Base-by-base conservation (phyloP, 352 stramenopile genomes). In the Pythium coloratum region DNA sequence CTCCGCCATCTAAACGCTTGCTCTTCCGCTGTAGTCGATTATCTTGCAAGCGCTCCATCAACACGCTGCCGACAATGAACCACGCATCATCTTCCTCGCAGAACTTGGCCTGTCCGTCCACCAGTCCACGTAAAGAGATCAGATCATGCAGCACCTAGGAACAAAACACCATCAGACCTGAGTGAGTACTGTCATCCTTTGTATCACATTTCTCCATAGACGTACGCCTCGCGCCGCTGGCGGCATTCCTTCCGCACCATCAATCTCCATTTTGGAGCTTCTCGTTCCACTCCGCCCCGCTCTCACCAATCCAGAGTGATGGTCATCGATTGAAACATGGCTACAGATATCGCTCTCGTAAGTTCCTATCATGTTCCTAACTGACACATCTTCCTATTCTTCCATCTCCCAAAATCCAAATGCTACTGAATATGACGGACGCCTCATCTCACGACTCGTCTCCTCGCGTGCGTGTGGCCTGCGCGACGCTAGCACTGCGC, bases 401-500 rank as follows among this genome's bases (percentile, higher is more conserved):
- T 13, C 34, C 38, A 44, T 44, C 28, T 44, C 38, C 38, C 38
- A 44, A 18, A 44, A 28, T 3, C 44, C 44, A 50, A 50, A 28
- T 28, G 44, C 44, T 4, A 18, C 10, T 3, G 10, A 30, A 50
- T 50, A 50, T 50, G 44, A 12, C 44, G 16, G n/a, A 50, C 44
- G 9, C 44, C 44, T 50, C 44, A 6, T 28, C 44, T 50, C 16
- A 50, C 18, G 14, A 9, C 44, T 9, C 44, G 16, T 50, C 44
- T 50, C 44, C 16, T 13, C 18, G 18, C 5, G 9, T 30, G 32
- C 59, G 38, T 13, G 47, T 66, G 59, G 47, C 30, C 59, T 46
- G 9, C 32, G 59, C 34, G 51, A 61, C 61, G 50, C 24, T 67
- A 6, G 34, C 61, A 26, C 42, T 67, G 60, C 60, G 34, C 33